These are phyloP conservation scores for Yamadazyma dushanensis DNA, from an alignment of 1,139 yeast genomes.

Conservation along the genomic window DNA sequence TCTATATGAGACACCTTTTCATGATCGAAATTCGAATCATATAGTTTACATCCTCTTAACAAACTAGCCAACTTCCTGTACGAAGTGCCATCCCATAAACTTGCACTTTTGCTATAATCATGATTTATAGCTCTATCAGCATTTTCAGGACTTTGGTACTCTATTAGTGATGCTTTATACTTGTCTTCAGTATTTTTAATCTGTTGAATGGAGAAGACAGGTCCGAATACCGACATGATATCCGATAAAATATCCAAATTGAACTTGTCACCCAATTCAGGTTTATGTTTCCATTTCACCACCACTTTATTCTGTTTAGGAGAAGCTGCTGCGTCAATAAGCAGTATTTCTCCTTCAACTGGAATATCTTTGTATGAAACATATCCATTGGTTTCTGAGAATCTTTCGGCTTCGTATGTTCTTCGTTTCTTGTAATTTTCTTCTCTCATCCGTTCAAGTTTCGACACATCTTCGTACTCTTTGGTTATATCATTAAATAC, in stretches of 20 bases:
- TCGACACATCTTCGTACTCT: constrained; percentile 11
- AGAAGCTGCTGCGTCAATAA: constrained; percentile 5
- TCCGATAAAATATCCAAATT: constrained; percentile 30
- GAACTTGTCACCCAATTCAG: constrained; percentile 32
- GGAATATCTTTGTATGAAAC: constrained; percentile 24
- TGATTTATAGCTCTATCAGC: constrained; percentile 38
- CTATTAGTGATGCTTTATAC: constrained; percentile 42
- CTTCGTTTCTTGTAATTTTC: constrained; percentile 32
- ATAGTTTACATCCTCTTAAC: constrained; percentile 32
- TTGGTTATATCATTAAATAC: constrained; percentile 10
- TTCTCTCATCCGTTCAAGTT: constrained; percentile 28
- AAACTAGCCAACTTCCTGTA: constrained; percentile 50
- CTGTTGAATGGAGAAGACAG: constrained; percentile 21
- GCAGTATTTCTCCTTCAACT: constrained; percentile 4
- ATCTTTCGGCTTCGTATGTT: constrained; percentile 17
- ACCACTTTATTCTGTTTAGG: constrained; percentile 15
- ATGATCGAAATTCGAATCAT: constrained; percentile 1
- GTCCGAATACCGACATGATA: constrained; percentile 51
- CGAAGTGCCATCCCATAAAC: constrained; percentile 48
- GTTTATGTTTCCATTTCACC: constrained; percentile 48
- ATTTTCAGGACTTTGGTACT: constrained; percentile 23
- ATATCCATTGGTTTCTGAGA: constrained; percentile 11
- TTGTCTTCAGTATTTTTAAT: constrained; percentile 17
- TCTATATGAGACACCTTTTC: background rate
- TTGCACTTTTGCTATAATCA: constrained; percentile 41